phyloP scores from a whole-genome alignment of 441 rosid species.

The Adansonia rubrostipa region DNA sequence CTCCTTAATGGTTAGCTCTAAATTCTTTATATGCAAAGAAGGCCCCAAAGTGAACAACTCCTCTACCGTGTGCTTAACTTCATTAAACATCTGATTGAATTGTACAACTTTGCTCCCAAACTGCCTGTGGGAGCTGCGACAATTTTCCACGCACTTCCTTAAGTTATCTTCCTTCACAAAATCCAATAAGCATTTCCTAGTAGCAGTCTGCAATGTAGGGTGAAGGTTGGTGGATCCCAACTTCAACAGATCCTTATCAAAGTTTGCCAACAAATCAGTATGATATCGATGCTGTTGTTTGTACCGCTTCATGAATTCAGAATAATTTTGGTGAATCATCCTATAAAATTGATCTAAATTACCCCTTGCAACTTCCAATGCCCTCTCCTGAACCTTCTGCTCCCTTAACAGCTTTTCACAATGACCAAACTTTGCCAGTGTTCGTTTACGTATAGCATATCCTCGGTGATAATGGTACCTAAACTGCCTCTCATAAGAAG shows the following conservation, averaged over 20 bases:
- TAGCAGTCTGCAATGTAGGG: conserved; percentile 64
- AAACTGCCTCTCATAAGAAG: conserved; percentile 87
- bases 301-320: conserved; percentile 89
- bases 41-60: conserved; percentile 69
- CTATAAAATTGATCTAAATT: conserved; percentile 85
- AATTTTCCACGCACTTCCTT: conserved; percentile 69
- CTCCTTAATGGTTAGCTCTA: conserved; percentile 70
- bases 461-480: conserved; percentile 77
- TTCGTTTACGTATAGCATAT: conserved; percentile 56
- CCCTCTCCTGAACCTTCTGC: conserved; percentile 90
- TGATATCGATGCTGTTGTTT: conserved; percentile 71
- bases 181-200: conserved; percentile 70
- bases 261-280: conserved; percentile 72
- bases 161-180: conserved; percentile 88
- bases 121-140: conserved; percentile 78
- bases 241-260: conserved; percentile 76
- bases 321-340: conserved; percentile 73
- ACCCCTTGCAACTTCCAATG: conserved; percentile 77
- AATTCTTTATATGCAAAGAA: conserved; percentile 51
- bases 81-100: conserved; percentile 79
- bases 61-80: conserved; percentile 73
- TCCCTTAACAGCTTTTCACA: conserved; percentile 75
- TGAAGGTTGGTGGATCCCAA: conserved; percentile 82
- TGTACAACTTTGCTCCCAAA: conserved; percentile 89
- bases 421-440: conserved; percentile 53